Conservation (phyloP, 2,329 filamentous ascomycete species). For the Fusarium protoensiforme region DNA sequence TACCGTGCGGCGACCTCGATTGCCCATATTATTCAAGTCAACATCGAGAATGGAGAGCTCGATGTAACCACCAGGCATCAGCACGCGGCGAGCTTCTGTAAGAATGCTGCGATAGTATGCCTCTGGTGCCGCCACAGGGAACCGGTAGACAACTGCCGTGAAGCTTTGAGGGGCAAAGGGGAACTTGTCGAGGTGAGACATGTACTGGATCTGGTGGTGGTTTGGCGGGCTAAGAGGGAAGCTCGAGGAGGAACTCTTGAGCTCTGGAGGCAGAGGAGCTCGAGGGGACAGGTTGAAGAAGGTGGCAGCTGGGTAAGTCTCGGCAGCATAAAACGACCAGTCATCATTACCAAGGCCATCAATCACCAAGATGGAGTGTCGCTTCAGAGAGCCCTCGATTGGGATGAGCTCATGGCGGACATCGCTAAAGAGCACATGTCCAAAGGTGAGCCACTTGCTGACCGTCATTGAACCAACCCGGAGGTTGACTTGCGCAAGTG, state of each 20-base stretch:
- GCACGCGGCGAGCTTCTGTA: constrained; percentile 79
- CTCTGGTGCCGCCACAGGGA: constrained; percentile 76
- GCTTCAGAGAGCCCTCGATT: constrained; percentile 51
- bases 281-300: constrained; percentile 81
- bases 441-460: constrained; percentile 89
- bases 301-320: constrained; percentile 79
- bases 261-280: constrained; percentile 60
- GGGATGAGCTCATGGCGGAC: constrained; percentile 75
- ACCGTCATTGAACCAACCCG: constrained; percentile 85
- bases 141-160: constrained; percentile 79
- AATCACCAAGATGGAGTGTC: constrained; percentile 76
- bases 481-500: constrained; percentile 78
- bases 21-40: constrained; percentile 86
- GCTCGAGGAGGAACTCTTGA: constrained; percentile 54
- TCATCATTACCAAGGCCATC: constrained; percentile 89
- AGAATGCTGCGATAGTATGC: constrained; percentile 76
- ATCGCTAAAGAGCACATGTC: constrained; percentile 84
- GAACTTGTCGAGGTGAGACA: constrained; percentile 71
- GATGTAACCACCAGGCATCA: constrained; percentile 82
- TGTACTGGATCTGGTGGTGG: constrained; percentile 79
- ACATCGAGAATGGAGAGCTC: constrained; percentile 82
- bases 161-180: constrained; percentile 83
- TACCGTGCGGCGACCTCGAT: constrained; percentile 73
- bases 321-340: constrained; percentile 87
- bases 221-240: constrained; percentile 72